Percentiles rank a stretch among this genome's conserved stretches.
These are phyloP conservation scores for Mortierella sp. DNA, from an alignment of 371 early-diverging fungal species.

Conservation along the genomic window DNA sequence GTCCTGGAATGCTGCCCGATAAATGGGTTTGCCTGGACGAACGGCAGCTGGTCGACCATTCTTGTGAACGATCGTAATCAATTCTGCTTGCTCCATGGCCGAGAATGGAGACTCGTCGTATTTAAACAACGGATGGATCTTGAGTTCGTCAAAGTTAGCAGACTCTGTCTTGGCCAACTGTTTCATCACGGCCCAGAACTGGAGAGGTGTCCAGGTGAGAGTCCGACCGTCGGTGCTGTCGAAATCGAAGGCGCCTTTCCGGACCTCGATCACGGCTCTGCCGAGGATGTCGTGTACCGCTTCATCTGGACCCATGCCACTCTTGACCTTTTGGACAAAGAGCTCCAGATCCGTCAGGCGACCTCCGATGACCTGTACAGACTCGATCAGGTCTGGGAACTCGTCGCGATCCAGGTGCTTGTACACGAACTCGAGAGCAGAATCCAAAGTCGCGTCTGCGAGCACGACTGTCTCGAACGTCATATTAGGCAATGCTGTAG, in stretches of 20 bases:
- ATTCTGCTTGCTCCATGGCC: slow-evolving; percentile 87
- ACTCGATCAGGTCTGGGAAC: slow-evolving; percentile 62
- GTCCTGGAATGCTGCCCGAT: slow-evolving; percentile 76
- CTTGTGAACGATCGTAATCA: slow-evolving; percentile 77
- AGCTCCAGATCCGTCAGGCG: slow-evolving; percentile 87
- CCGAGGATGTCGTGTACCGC: slow-evolving; percentile 85
- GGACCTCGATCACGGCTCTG: slow-evolving; percentile 82
- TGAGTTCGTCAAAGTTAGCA: slow-evolving; percentile 81
- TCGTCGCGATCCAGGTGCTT: slow-evolving; percentile 64
- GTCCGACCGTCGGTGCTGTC: slow-evolving; percentile 62
- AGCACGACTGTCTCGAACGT: slow-evolving; percentile 76
- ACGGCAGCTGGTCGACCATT: slow-evolving; percentile 67
- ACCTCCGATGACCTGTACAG: slow-evolving; percentile 83
- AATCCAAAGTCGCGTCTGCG: slow-evolving; percentile 75
- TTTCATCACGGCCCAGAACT: slow-evolving; percentile 83
- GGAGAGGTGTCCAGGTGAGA: slow-evolving; percentile 72
- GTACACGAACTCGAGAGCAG: slow-evolving; percentile 68
- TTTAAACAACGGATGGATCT: slow-evolving; percentile 80
- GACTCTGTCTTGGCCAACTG: slow-evolving; percentile 62
- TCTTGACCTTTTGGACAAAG: slow-evolving; percentile 84
- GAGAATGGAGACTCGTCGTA: slow-evolving; percentile 80
- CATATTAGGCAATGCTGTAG: slow-evolving; percentile 74
- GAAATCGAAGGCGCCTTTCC: slow-evolving; percentile 84
- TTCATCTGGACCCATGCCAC: slow-evolving; percentile 74
- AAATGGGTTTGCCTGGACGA: slow-evolving; percentile 85